Conservation (phyloP, 768 basidiomycete genomes). For the Mycena latifolia region DNA sequence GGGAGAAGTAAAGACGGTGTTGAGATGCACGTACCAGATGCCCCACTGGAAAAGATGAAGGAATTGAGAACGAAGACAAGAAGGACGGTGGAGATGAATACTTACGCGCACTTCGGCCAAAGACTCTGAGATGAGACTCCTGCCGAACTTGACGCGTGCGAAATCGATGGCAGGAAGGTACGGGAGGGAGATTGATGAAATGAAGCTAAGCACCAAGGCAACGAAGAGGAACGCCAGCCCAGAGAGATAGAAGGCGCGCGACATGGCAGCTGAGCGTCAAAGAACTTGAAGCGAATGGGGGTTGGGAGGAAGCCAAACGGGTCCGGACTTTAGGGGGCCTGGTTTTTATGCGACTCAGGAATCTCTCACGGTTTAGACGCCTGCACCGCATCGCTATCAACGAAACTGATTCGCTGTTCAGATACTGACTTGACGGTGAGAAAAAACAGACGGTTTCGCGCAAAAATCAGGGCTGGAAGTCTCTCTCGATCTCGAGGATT, state of each 20-base stretch:
- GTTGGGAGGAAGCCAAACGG: constrained; percentile 1
- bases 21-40: constrained; percentile 19
- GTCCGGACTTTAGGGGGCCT: not conserved
- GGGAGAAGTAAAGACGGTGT: too few relatives aligned
- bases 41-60: constrained; percentile 14
- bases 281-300: not conserved
- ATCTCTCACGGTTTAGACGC: constrained; percentile 24
- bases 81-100: not conserved
- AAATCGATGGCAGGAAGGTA: constrained; percentile 35
- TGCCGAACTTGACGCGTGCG: constrained; percentile 18
- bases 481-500: too few relatives aligned
- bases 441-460: too few relatives aligned
- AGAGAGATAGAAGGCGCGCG: constrained; percentile 27
- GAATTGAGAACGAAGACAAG: not conserved
- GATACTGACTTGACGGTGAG: not conserved
- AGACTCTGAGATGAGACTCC: not conserved
- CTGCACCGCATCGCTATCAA: not conserved
- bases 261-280: constrained; percentile 14
- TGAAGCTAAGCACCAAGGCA: constrained; percentile 34
- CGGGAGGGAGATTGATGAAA: constrained; percentile 37
- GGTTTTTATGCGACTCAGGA: constrained; percentile 4
- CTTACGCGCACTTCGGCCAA: constrained; percentile 28
- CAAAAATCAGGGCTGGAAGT: too few relatives aligned
- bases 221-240: constrained; percentile 31
- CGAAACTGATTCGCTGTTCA: not conserved